phyloP scores from a whole-genome alignment of 768 basidiomycete species.

The Lentinula boryana region DNA sequence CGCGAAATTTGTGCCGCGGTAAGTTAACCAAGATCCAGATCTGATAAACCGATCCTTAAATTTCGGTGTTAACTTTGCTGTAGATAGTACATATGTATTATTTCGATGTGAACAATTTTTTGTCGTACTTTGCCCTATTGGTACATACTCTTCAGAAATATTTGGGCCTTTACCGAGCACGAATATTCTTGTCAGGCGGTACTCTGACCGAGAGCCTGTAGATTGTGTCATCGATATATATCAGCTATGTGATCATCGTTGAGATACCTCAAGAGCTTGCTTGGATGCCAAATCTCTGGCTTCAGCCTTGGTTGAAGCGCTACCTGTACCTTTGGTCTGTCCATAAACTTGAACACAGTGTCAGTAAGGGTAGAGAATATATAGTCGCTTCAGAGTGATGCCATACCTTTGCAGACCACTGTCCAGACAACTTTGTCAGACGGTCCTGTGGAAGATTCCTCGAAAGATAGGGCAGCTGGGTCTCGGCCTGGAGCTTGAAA shows the following conservation, averaged over 20 bases:
- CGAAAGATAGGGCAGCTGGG: constrained; percentile 42
- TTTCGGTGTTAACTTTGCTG: background rate
- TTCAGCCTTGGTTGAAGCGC: constrained; percentile 31
- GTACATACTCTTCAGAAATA: background rate
- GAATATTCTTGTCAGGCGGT: background rate
- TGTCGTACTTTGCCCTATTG: too few species aligned
- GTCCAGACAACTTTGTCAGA: constrained; percentile 48
- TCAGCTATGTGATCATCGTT: background rate
- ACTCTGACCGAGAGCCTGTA: background rate
- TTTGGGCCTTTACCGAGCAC: background rate
- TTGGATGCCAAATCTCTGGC: constrained; percentile 47
- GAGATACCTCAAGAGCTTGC: constrained; percentile 32
- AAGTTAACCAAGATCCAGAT: background rate
- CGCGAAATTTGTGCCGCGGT: background rate
- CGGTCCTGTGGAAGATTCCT: constrained; percentile 37
- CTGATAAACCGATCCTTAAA: background rate
- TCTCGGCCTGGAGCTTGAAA: constrained; percentile 39
- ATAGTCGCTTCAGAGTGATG: background rate
- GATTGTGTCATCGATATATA: background rate
- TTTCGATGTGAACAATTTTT: background rate
- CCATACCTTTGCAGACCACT: constrained; percentile 50
- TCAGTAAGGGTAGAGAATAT: constrained; percentile 1
- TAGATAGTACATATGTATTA: background rate
- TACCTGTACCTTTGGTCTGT: constrained; percentile 39
- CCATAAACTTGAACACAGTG: constrained; percentile 35